Conservation (phyloP, 2,329 filamentous ascomycete genomes). For the Lecanoromycetidae sp. region DNA sequence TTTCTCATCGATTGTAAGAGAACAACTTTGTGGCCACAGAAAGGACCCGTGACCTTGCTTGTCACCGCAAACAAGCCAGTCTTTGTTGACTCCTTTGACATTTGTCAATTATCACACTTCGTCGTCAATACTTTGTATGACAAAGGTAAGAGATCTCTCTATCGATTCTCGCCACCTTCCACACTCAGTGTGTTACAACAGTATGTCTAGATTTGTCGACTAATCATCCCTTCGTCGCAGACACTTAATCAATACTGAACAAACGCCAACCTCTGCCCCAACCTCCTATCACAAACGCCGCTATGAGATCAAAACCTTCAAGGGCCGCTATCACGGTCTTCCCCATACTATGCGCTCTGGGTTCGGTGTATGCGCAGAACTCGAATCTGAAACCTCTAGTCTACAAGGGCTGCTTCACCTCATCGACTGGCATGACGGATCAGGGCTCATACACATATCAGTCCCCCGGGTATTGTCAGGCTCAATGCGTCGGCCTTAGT, state of each 20-base stretch:
- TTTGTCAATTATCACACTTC: background rate
- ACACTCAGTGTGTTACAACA: background rate
- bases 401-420: slow-evolving; percentile 41
- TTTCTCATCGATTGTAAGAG: background rate
- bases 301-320: slow-evolving; percentile 8
- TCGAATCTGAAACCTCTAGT: slow-evolving; percentile 17
- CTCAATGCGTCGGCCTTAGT: slow-evolving; percentile 35
- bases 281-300: background rate
- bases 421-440: slow-evolving; percentile 35
- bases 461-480: slow-evolving; percentile 43
- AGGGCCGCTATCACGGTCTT: background rate
- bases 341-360: slow-evolving; percentile 9
- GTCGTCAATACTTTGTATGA: slow-evolving; percentile 2
- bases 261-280: background rate
- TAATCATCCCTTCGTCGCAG: background rate
- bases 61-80: slow-evolving; percentile 1
- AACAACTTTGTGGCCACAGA: background rate
- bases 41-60: background rate
- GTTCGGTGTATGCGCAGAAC: slow-evolving; percentile 9
- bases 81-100: background rate
- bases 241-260: background rate
- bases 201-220: background rate
- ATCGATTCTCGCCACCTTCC: background rate
- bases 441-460: slow-evolving; percentile 41
- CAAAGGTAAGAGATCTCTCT: background rate